Conservation (phyloP, 768 basidiomycete species). For the Tephrocybe sp. region DNA sequence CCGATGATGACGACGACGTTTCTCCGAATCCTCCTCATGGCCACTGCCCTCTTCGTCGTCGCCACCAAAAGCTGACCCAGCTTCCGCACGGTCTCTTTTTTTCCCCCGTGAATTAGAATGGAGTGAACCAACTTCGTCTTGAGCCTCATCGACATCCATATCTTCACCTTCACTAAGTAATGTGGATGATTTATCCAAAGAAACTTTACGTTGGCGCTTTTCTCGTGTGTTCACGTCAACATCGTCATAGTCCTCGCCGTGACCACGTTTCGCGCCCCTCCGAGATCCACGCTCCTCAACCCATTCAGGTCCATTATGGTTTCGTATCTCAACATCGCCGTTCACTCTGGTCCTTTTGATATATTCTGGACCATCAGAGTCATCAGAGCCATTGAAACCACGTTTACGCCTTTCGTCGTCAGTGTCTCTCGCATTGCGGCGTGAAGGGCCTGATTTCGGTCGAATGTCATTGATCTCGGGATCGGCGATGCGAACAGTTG, state of each 20-base stretch:
- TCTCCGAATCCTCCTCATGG: conserved; percentile 35
- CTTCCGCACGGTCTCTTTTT: conserved; percentile 76
- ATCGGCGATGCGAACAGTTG: conserved; percentile 17
- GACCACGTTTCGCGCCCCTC: conserved; percentile 50
- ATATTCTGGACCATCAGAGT: conserved; percentile 41
- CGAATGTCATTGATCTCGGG: conserved; percentile 15
- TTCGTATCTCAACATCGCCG: conserved; percentile 43
- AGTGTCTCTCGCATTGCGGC: conserved; percentile 28
- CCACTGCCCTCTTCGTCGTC: conserved; percentile 47
- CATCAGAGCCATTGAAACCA: conserved; percentile 31
- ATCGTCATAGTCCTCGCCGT: conserved; percentile 44
- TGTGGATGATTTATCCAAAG: conserved; percentile 35
- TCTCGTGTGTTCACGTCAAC: conserved; percentile 40
- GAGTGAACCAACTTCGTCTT: conserved; percentile 39
- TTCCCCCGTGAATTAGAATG: conserved; percentile 48
- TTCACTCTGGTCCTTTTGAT: conserved; percentile 55
- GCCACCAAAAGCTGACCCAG: conserved; percentile 67
- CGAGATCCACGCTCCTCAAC: conserved; percentile 22
- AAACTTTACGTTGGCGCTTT: conserved; percentile 56
- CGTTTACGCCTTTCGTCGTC: conserved; percentile 37
- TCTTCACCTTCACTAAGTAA: conserved; percentile 35
- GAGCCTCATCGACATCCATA: conserved; percentile 48
- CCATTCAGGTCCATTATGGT: conserved; percentile 47
- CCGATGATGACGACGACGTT: conserved; percentile 43
- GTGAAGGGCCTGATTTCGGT: conserved; percentile 20